These are phyloP conservation scores for Lactuca saligna DNA, from an alignment of 129 eudicot genomes.

Conservation along the genomic window DNA sequence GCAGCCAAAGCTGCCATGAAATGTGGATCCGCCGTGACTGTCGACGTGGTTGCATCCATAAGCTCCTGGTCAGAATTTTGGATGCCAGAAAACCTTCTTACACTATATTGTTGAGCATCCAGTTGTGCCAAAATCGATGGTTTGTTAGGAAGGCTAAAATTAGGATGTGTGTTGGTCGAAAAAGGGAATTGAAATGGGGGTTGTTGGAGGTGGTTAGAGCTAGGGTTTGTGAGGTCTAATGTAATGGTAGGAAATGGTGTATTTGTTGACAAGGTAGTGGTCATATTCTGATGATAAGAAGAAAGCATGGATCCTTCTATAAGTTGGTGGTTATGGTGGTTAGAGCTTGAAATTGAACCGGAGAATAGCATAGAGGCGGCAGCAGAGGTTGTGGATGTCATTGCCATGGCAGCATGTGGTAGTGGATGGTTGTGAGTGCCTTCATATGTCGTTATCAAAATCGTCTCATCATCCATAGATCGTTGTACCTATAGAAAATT, in stretches of 20 bases:
- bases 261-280: constrained; percentile 56
- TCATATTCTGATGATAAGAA: constrained; percentile 35
- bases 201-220: constrained; percentile 16
- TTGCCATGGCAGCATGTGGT: constrained; percentile 54
- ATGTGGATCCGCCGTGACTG: constrained; percentile 48
- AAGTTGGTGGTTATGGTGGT: constrained; percentile 24
- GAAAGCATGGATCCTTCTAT: constrained; percentile 31
- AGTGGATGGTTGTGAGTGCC: constrained; percentile 66
- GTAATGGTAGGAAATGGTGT: constrained; percentile 65
- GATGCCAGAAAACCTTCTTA: constrained; percentile 11
- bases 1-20: constrained; percentile 59
- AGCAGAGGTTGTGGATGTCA: constrained; percentile 68
- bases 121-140: constrained; percentile 16
- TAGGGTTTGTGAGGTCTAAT: constrained; percentile 54
- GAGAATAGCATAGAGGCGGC: constrained; percentile 60
- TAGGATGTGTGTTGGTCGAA: constrained; percentile 19
- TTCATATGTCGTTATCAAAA: constrained; percentile 61
- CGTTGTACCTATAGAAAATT: constrained; percentile 48
- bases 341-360: constrained; percentile 46
- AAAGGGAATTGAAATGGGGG: constrained; percentile 39
- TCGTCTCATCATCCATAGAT: constrained; percentile 50
- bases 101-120: constrained; percentile 17
- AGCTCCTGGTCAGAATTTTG: constrained; percentile 29
- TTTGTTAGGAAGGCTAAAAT: constrained; percentile 1
- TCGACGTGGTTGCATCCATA: constrained; percentile 48